A percentile compares a stretch with the other conserved stretches of the same genome.
Evolutionary conservation across 306 rosid species (phyloP).

Genomic region (Prunus campanulata): DNA sequence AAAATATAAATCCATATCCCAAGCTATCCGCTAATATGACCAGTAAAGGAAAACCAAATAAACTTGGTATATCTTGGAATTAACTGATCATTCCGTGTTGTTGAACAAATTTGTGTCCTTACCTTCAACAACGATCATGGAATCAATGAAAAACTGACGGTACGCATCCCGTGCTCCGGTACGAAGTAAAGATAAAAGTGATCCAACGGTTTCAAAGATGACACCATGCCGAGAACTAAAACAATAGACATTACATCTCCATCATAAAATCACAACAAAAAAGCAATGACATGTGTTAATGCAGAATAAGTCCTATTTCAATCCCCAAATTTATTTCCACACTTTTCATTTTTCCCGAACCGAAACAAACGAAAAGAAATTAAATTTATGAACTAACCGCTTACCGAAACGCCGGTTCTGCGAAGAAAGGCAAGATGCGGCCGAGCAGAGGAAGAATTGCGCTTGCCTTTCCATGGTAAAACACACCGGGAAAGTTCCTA

Average conservation of each 20-base stretch:
- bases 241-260: conserved; percentile 6
- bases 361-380: background rate
- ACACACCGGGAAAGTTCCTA: conserved; percentile 73
- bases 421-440: conserved; percentile 74
- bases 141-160: conserved; percentile 65
- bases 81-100: background rate
- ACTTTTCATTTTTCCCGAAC: background rate
- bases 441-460: conserved; percentile 62
- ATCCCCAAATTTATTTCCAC: background rate
- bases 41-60: background rate
- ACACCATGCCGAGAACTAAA: conserved; percentile 72
- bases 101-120: background rate
- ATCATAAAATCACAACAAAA: background rate
- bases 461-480: conserved; percentile 59
- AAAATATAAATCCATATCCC: background rate
- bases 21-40: background rate
- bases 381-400: background rate
- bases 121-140: conserved; percentile 75
- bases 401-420: conserved; percentile 63
- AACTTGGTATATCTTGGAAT: background rate
- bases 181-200: conserved; percentile 78
- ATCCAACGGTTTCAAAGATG: conserved; percentile 64
- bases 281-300: background rate
- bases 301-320: background rate
- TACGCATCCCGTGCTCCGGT: conserved; percentile 64